phyloP scores from a whole-genome alignment of 768 basidiomycete species.

The Kwoniella sp. region DNA sequence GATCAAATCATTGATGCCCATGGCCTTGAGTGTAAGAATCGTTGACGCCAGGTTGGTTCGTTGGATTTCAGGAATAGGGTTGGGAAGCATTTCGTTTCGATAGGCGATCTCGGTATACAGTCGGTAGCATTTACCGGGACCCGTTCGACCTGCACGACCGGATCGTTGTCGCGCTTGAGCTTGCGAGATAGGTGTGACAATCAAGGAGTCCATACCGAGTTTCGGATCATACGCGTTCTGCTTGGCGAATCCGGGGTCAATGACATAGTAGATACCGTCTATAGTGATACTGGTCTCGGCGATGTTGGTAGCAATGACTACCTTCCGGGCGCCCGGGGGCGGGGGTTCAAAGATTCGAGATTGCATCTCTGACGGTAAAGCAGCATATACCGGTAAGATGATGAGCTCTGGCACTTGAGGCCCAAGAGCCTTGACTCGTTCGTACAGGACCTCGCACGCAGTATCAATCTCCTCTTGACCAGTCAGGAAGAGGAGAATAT shows the following conservation, averaged over 20 bases:
- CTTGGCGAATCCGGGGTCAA: conserved; percentile 97
- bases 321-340: conserved; percentile 96
- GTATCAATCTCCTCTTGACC: conserved; percentile 99
- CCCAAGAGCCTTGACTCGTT: conserved; percentile 97
- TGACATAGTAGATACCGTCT: conserved; percentile 97
- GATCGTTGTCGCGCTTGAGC: conserved; percentile 94
- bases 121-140: conserved; percentile 97
- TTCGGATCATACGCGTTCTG: conserved; percentile 98
- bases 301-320: conserved; percentile 98
- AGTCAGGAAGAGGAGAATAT: conserved; percentile 93
- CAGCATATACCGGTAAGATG: conserved; percentile 96
- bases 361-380: conserved; percentile 96
- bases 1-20: conserved; percentile 97
- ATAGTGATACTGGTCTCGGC: conserved; percentile 98
- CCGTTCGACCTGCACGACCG: conserved; percentile 95
- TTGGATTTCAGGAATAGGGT: conserved; percentile 96
- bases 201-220: conserved; percentile 96
- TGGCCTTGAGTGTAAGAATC: conserved; percentile 93
- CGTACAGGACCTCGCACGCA: conserved; percentile 91
- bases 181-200: conserved; percentile 98
- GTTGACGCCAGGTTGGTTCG: conserved; percentile 83
- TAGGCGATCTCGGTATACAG: conserved; percentile 97
- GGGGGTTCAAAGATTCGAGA: conserved; percentile 97
- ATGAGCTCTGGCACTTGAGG: conserved; percentile 97
- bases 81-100: conserved; percentile 98